Base-by-base conservation (phyloP, 768 basidiomycete species). In the Amanita brunnescens region DNA sequence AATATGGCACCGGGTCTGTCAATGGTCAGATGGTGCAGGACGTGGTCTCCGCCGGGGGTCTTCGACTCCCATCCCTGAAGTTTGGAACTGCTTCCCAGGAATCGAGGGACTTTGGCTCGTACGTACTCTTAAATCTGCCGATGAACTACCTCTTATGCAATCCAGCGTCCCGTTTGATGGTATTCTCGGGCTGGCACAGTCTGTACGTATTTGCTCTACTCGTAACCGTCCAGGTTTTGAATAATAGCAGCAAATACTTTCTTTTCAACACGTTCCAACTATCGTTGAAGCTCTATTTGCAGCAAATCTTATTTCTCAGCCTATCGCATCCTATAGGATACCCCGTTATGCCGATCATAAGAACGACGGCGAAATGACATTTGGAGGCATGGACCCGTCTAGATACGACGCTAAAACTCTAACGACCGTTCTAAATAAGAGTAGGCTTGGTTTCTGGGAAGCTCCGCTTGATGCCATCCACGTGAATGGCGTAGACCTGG, bases 271-370 rank as follows among this genome's bases (percentile, higher is more conserved):
- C 37, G 75, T 76, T 3, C 64, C 65, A 6, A 92, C 90, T 0
- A 86, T 86, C 7, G 76, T 87, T 29, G 88, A 92, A 66, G 65
- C 84, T 1, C 72, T 93, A 32, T 80, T 78, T 2, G 54, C 68
- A 18, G 70, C 69, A 5, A 79, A 80, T 29, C 68, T 79, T 48
- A 81, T 92, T 52, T 56, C 69, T 21, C 70, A 75, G 3, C 74
- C 87, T 2, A 84, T 92, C 59, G 77, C 80, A 8, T 87, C 87
- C 7, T 91, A 78, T 77, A 91, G 88, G 70, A 80, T 94, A 52
- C 75, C 87, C 2, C 85, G 91, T 50, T 67, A 84, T 30, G 72
- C 77, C 6, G 88, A 91, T 61, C 68, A 76, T 57, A 65, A 70
- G 61, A 84, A 85, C 58, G 85, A 90, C 58, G 90, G 90, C 43